phyloP scores from a whole-genome alignment of 148 eudicot species.

The Rhododendron williamsianum region DNA sequence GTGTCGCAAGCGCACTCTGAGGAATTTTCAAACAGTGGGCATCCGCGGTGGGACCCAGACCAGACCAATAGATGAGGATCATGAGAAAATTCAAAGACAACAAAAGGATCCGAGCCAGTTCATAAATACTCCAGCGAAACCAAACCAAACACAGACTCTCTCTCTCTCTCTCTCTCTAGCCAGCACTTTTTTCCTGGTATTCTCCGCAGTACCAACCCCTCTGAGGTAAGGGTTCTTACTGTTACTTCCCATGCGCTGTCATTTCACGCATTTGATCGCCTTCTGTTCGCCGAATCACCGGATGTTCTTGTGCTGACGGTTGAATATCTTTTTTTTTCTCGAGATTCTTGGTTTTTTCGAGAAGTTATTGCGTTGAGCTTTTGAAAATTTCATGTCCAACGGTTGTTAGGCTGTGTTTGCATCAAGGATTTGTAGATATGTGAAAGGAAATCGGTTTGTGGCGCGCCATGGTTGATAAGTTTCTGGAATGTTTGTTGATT shows the following conservation, averaged over 20 bases:
- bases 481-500: not conserved
- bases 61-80: too few relatives aligned
- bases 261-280: not conserved
- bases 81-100: not conserved
- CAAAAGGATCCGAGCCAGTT: not conserved
- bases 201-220: not conserved
- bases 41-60: too few relatives aligned
- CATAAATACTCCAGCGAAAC: not conserved
- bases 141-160: not conserved
- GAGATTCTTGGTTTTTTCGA: not conserved
- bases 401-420: not conserved
- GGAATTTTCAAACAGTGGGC: too few relatives aligned
- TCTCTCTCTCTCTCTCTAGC: not conserved
- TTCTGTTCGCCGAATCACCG: not conserved
- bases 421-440: not conserved
- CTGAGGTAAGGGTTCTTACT: not conserved
- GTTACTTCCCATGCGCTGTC: not conserved
- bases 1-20: too few relatives aligned
- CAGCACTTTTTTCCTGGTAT: not conserved
- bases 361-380: not conserved
- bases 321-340: not conserved
- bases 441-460: not conserved
- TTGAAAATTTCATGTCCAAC: not conserved
- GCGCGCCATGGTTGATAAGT: not conserved
- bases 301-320: not conserved